Conservation (phyloP, 2,329 filamentous ascomycete species). For the Paecilomyces sp. region DNA sequence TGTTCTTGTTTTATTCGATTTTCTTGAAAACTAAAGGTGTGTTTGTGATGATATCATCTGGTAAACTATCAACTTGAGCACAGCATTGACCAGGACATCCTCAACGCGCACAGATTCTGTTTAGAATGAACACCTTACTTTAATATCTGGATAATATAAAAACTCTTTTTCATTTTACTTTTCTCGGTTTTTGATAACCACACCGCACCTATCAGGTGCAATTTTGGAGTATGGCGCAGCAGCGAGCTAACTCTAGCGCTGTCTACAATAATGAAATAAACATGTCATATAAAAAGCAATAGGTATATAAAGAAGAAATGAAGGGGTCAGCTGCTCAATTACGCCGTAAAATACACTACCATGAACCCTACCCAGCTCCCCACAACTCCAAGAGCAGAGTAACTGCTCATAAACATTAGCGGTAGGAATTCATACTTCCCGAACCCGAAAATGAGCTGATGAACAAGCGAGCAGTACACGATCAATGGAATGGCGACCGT, state of each 20-base stretch:
- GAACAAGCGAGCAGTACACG: slow-evolving; percentile 76
- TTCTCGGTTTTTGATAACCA: neutral
- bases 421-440: slow-evolving; percentile 75
- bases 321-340: slow-evolving; percentile 4
- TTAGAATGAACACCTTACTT: too few relatives aligned
- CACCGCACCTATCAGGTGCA: neutral
- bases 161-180: too few relatives aligned
- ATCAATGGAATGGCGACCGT: slow-evolving; percentile 83
- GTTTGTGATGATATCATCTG: too few relatives aligned
- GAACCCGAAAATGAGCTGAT: slow-evolving; percentile 74
- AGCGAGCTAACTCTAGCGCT: neutral
- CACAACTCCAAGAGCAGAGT: slow-evolving; percentile 87
- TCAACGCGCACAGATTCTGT: too few relatives aligned
- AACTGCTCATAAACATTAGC: slow-evolving; percentile 94
- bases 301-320: neutral
- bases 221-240: neutral
- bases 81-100: too few relatives aligned
- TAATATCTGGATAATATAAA: too few relatives aligned
- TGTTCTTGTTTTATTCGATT: too few relatives aligned
- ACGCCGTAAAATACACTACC: slow-evolving; percentile 74
- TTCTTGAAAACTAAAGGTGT: too few relatives aligned
- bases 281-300: neutral
- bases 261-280: neutral
- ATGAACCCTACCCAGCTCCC: slow-evolving; percentile 93
- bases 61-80: too few relatives aligned